Base-by-base conservation (phyloP, 1,284 basidiomycete species). In the Dichomitus squalens region DNA sequence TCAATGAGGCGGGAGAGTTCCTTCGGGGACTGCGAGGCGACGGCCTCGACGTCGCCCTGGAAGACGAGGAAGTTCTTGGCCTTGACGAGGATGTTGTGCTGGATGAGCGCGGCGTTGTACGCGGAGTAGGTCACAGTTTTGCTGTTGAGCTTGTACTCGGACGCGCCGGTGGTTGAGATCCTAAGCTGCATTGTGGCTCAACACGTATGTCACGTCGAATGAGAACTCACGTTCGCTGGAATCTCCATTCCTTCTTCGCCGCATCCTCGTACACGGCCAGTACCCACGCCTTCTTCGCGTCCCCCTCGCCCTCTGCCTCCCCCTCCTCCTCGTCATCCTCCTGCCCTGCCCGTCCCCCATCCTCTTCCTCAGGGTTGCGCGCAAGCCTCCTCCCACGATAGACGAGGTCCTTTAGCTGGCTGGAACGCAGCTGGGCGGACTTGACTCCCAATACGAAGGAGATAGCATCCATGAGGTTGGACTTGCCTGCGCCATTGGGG, bases 61-160 rank as follows among this genome's bases (percentile, higher is more conserved):
- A 99, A 99, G n/a, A 99, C 97, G 53, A 99, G 88, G 70, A 99
- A 99, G 79, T 99, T 99, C 78, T 98, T 98, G 20, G 97, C 97
- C 76, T 98, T 98, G 70, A 99, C 96, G 55, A 99, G 91, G 68
- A 99, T 94, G 70, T 98, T 98, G 74, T 96, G 94, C 23, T 83
- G 80, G 55, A 91, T 82, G 31, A 98, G 87, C 16, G 92, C 89
- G 11, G 86, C 78, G 62, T 96, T 96, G 77, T 98, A 98, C 0
- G 84, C 84, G 27, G 87, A 83, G 72, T 95, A 95, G 0, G 91
- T 88, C 47, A 96, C 92, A 11, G 84, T 78, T 66, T 83, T 85
- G 62, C 79, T 76, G 72, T 98, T 93, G 49, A 97, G 81, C 66
- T 86, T 88, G 77, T 98, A 98, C 65, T 95, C 93, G 7, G 94